Percentiles rank a stretch among this genome's conserved stretches.
Evolutionary conservation across 2,329 filamentous ascomycete species (phyloP).

Genomic region (Metarhizium sp.): DNA sequence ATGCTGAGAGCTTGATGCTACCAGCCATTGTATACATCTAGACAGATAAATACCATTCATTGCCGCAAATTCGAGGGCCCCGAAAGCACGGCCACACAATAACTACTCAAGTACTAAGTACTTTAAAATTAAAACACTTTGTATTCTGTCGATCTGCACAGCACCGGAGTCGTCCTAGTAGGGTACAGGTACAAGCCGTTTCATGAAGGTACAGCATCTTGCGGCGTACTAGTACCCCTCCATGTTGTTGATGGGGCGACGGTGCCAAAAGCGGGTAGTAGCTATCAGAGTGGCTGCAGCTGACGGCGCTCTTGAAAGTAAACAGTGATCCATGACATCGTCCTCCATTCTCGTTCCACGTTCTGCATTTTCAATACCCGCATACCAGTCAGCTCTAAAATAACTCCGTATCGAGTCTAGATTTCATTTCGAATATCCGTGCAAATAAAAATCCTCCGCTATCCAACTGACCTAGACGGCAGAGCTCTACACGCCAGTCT

Average conservation of each 20-base stretch:
- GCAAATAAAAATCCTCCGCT: background rate
- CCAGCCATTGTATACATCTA: background rate
- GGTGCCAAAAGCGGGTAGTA: slow-evolving; percentile 4
- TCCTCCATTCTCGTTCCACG: background rate
- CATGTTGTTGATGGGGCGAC: slow-evolving; percentile 5
- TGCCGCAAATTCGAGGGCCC: too few species aligned
- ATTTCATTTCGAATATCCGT: background rate
- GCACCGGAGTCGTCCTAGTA: too few species aligned
- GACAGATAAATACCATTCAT: too few species aligned
- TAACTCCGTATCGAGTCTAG: background rate
- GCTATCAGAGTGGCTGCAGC: too few species aligned
- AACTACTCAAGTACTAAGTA: too few species aligned
- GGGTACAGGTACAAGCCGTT: background rate
- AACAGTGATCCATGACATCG: background rate
- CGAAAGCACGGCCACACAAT: too few species aligned
- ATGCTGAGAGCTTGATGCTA: background rate
- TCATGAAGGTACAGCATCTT: background rate
- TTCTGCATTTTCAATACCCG: background rate
- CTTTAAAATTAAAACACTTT: too few species aligned
- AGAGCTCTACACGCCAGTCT: background rate
- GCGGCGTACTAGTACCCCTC: background rate
- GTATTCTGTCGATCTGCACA: too few species aligned
- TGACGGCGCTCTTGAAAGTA: background rate
- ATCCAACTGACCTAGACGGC: background rate
- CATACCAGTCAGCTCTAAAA: background rate